Evolutionary conservation across 176 grass and related monocot species (phyloP).

Genomic region (Avena insularis): DNA sequence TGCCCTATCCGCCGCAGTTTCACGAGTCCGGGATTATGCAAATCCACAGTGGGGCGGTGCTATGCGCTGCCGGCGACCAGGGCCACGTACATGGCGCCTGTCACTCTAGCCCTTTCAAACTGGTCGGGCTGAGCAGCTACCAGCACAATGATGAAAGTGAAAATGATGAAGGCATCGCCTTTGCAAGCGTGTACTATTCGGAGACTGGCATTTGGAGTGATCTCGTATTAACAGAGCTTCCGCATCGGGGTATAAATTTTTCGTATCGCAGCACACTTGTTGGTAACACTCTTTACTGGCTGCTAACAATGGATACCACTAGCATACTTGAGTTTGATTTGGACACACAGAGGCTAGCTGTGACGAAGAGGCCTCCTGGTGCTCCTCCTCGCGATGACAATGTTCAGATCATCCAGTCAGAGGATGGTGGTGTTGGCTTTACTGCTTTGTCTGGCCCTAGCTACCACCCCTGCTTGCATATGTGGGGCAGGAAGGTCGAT

Average conservation of each 20-base stretch:
- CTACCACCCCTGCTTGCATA: neutral
- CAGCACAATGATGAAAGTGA: neutral
- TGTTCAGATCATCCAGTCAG: neutral
- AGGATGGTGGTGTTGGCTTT: neutral
- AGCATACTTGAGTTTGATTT: conserved; percentile 3
- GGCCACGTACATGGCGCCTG: neutral
- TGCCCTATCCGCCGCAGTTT: neutral
- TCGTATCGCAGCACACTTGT: neutral
- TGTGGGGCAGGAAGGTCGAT: neutral
- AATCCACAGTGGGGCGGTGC: neutral
- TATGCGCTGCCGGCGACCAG: neutral
- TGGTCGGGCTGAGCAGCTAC: neutral
- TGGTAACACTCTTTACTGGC: conserved; percentile 5
- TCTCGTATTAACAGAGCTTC: neutral
- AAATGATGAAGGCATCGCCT: neutral
- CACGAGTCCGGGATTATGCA: neutral
- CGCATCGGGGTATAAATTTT: neutral
- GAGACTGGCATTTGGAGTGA: neutral
- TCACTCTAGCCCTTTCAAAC: neutral
- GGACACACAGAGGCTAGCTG: neutral
- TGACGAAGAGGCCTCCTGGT: neutral
- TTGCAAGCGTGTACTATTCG: neutral
- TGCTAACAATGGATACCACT: too few relatives aligned
- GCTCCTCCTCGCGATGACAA: neutral
- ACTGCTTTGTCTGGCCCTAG: neutral